A percentile compares a stretch with the other conserved stretches of the same genome.
Conservation (phyloP, 2,329 filamentous ascomycete species). For the Malbranchea zuffiana region DNA sequence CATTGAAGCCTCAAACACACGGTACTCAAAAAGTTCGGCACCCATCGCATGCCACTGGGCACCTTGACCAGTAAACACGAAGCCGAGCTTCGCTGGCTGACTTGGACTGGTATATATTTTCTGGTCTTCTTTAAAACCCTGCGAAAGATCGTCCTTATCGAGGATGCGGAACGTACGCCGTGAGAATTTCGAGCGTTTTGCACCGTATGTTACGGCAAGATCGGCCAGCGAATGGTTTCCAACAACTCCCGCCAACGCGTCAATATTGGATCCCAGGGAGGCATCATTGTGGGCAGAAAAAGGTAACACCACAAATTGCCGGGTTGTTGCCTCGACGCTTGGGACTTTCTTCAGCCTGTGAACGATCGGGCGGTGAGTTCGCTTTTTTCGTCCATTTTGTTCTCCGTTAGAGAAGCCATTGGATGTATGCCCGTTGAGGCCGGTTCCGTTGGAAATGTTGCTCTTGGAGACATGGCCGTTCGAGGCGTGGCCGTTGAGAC, state of each 20-base stretch:
- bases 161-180: constrained; percentile 1
- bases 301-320: constrained; percentile 16
- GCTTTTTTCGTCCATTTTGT: too few species aligned
- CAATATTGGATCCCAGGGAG: constrained; percentile 15
- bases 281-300: constrained; percentile 18
- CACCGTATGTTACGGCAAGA: background rate
- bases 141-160: too few species aligned
- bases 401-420: too few species aligned
- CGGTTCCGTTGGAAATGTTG: background rate
- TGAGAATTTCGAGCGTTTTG: constrained; percentile 1
- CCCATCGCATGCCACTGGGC: constrained; percentile 20
- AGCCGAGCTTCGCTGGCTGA: constrained; percentile 7
- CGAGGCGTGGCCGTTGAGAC: background rate
- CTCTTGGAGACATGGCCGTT: too few species aligned
- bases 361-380: background rate
- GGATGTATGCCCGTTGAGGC: background rate
- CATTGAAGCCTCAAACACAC: background rate
- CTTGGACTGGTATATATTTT: too few species aligned
- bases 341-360: background rate
- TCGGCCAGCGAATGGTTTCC: constrained; percentile 1
- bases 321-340: constrained; percentile 11
- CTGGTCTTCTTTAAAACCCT: too few species aligned
- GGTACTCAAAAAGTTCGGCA: constrained; percentile 11
- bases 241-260: constrained; percentile 2
- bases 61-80: constrained; percentile 21